A percentile compares a stretch with the other conserved stretches of the same genome.
Evolutionary conservation across 129 eudicot genomes (phyloP).

Genomic region (Lactuca sativa): DNA sequence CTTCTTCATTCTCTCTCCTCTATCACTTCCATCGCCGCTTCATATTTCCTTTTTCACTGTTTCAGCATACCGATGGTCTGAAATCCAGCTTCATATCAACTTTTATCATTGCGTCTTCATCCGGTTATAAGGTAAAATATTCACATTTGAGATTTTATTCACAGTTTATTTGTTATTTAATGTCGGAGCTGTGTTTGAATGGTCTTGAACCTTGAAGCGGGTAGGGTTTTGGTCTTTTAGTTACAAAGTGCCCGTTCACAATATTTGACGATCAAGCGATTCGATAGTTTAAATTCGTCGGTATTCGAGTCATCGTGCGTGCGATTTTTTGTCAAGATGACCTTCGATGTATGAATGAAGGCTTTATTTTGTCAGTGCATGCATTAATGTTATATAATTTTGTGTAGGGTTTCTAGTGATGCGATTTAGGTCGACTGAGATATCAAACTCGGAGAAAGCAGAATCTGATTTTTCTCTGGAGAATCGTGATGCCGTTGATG

Average conservation of each 20-base stretch:
- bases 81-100: slow-evolving; percentile 1
- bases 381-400: slow-evolving; percentile 6
- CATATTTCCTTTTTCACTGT: slow-evolving; percentile 9
- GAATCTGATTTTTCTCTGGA: not conserved
- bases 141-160: not conserved
- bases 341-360: not conserved
- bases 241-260: not conserved
- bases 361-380: not conserved
- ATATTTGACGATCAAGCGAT: not conserved
- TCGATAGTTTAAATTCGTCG: not conserved
- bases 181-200: not conserved
- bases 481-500: not conserved
- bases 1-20: slow-evolving; percentile 5
- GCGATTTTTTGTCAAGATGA: not conserved
- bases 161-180: not conserved
- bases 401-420: slow-evolving; percentile 24
- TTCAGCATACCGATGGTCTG: not conserved
- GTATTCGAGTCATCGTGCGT: not conserved
- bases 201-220: not conserved
- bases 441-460: not conserved
- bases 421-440: slow-evolving; percentile 13
- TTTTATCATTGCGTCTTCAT: not conserved
- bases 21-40: slow-evolving; percentile 18
- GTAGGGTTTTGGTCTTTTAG: not conserved
- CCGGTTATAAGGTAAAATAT: slow-evolving; percentile 8